Base-by-base conservation (phyloP, 192 early-diverging fungal genomes). In the Haplosporangium gracile region DNA sequence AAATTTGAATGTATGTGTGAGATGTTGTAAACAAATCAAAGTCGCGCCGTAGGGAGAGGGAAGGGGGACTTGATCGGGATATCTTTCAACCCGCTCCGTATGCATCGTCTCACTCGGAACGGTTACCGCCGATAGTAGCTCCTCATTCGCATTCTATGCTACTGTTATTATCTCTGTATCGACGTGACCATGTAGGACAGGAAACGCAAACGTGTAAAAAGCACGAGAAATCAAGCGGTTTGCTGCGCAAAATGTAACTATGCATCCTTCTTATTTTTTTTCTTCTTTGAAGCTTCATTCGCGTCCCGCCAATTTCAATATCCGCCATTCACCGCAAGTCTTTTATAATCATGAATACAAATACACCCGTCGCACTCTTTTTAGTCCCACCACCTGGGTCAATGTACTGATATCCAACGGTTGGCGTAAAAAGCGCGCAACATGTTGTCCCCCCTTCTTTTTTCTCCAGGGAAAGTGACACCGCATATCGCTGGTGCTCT, bases 191-290 rank as follows among this genome's bases (percentile, higher is more conserved):
- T 55, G 43, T 45, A 45, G 43, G 43, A 2, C 43, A 10, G 43
- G 13, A 0, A 13, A 11, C 15, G 7, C 43, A 45, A 10, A 13
- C 43, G 43, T 45, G 43, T 45, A 45, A 13, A 45, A 45, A 45
- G 43, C 13, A 10, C 16, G n/a, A 29, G 57, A 24, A 26, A 24
- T 7, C 24, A 26, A 60, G 29, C 29, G 57, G 57, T 0, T 8
- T n/a, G 22, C 57, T 60, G 57, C 57, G 57, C 57, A 60, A 60
- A 60, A 60, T 60, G 57, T n/a, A 9, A 60, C 51, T n/a, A 60
- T 29, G 57, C 57, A 60, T 60, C n/a, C 9, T 57, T n/a, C n/a
- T n/a, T n/a, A n/a, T n/a, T 29, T 60, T 60, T 60, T 60, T 26
- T n/a, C 24, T 60, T 13, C 2, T 45, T 45, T 13, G 13, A 1